These are phyloP conservation scores for Zizania palustris DNA, from an alignment of 202 grass and related monocot species.

Conservation along the genomic window DNA sequence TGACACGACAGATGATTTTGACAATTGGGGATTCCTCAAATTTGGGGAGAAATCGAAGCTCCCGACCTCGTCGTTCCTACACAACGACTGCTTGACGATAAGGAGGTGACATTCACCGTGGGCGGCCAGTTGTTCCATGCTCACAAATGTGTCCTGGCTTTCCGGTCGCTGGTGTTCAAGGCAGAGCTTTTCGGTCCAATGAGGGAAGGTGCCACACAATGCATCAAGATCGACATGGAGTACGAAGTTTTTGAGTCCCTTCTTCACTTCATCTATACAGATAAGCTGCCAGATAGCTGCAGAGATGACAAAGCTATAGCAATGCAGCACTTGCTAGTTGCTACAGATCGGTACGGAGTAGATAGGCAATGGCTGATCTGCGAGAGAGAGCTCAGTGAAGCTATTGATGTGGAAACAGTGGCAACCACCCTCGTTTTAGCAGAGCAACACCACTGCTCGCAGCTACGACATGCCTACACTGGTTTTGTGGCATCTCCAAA, in stretches of 20 bases:
- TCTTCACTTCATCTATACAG: constrained; percentile 56
- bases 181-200: constrained; percentile 47
- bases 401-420: constrained; percentile 47
- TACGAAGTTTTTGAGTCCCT: constrained; percentile 40
- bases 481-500: constrained; percentile 43
- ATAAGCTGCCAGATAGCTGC: constrained; percentile 32
- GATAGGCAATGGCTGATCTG: constrained; percentile 48
- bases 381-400: constrained; percentile 43
- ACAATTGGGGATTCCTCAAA: too few species aligned
- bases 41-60: too few species aligned
- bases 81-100: too few species aligned
- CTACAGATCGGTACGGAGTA: constrained; percentile 46
- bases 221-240: constrained; percentile 53
- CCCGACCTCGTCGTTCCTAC: too few species aligned
- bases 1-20: too few species aligned
- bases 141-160: constrained; percentile 35
- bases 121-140: constrained; percentile 26
- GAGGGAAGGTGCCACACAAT: constrained; percentile 2
- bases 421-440: constrained; percentile 42
- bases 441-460: constrained; percentile 43
- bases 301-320: constrained; percentile 17
- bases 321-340: constrained; percentile 52
- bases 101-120: constrained; percentile 36
- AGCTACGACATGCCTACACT: constrained; percentile 43
- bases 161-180: constrained; percentile 47